Percentiles rank a stretch among this genome's conserved stretches.
Evolutionary conservation across 805 yeast species (phyloP).

Genomic region (Pichia scutulata): DNA sequence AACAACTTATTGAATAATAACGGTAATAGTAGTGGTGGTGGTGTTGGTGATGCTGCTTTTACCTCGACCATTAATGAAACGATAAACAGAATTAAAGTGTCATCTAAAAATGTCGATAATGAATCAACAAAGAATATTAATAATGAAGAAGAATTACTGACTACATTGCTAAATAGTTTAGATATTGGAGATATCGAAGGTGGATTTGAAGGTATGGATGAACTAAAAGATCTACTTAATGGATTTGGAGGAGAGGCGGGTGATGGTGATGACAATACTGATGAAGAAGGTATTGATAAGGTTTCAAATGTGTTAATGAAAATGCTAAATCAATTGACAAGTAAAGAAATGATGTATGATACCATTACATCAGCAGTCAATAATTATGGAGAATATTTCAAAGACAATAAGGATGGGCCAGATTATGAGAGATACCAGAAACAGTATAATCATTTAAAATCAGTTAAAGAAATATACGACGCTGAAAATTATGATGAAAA

Average conservation of each 20-base stretch:
- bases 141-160: conserved; percentile 41
- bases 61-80: conserved; percentile 67
- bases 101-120: conserved; percentile 65
- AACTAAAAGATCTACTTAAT: conserved; percentile 18
- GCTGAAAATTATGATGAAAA: conserved; percentile 51
- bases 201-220: conserved; percentile 22
- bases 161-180: conserved; percentile 62
- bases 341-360: conserved; percentile 79
- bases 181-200: conserved; percentile 20
- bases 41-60: conserved; percentile 35
- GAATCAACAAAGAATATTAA: conserved; percentile 32
- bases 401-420: conserved; percentile 28
- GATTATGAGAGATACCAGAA: conserved; percentile 41
- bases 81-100: conserved; percentile 67
- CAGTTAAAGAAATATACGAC: conserved; percentile 63
- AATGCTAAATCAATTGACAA: conserved; percentile 73
- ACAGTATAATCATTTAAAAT: conserved; percentile 55
- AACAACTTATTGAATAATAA: conserved; percentile 13
- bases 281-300: conserved; percentile 25
- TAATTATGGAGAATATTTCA: conserved; percentile 68
- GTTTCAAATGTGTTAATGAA: conserved; percentile 56
- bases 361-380: conserved; percentile 75
- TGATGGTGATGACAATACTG: conserved; percentile 23
- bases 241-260: neutral
- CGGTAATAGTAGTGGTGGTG: conserved; percentile 14